Conservation (phyloP, 129 eudicot species). For the Chrysanthemum lavandulifolium region DNA sequence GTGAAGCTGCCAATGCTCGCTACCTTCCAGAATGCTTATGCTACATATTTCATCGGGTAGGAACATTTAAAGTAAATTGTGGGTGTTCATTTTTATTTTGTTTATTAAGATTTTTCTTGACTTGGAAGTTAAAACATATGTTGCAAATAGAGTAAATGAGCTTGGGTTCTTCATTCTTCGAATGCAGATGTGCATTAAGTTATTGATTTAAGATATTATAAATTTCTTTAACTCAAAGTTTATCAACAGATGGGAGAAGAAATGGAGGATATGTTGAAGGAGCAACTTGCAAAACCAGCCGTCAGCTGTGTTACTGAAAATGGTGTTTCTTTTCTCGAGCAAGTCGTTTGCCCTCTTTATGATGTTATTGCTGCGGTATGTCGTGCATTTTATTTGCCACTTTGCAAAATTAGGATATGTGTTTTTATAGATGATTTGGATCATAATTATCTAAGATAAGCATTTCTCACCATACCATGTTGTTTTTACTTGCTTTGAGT, state of each 20-base stretch:
- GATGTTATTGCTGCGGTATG: constrained; percentile 93
- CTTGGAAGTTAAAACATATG: background rate
- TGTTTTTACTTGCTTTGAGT: constrained; percentile 4
- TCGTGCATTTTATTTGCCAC: background rate
- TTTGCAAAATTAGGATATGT: background rate
- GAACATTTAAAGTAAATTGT: constrained; percentile 19
- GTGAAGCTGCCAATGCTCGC: constrained; percentile 91
- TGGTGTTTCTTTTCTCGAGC: constrained; percentile 78
- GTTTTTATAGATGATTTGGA: background rate
- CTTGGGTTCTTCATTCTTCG: constrained; percentile 2
- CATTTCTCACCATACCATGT: background rate
- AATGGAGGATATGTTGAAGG: constrained; percentile 61
- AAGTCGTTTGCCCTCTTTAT: constrained; percentile 75
- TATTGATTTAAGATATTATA: constrained; percentile 6
- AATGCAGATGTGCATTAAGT: background rate
- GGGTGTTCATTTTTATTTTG: background rate
- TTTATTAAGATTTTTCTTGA: background rate
- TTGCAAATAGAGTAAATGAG: background rate
- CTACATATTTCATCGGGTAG: constrained; percentile 98
- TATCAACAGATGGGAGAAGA: constrained; percentile 88
- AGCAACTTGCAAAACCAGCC: constrained; percentile 86
- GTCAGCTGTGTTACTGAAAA: constrained; percentile 67
- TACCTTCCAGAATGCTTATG: constrained; percentile 98
- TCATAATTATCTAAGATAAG: background rate
- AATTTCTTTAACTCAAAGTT: constrained; percentile 16